phyloP scores from a whole-genome alignment of 441 rosid genomes.

The Manihot esculenta region DNA sequence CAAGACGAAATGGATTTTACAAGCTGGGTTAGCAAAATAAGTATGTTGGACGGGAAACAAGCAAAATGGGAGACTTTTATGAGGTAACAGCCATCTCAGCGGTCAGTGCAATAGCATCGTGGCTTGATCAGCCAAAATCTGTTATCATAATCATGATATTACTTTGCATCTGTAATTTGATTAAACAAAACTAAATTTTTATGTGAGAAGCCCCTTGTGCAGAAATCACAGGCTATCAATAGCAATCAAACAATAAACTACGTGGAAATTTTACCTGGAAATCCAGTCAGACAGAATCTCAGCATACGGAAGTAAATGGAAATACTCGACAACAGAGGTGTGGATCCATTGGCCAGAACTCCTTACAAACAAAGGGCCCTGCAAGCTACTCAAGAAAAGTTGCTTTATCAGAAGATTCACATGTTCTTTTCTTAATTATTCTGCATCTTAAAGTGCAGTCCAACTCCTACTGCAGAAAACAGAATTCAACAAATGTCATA shows the following conservation, averaged over 20 bases:
- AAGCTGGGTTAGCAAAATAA: not conserved
- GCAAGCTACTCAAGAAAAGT: slow-evolving; percentile 48
- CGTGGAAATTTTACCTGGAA: slow-evolving; percentile 46
- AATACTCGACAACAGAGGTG: slow-evolving; percentile 58
- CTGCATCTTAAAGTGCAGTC: not conserved
- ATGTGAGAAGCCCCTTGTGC: not conserved
- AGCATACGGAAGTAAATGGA: slow-evolving; percentile 75
- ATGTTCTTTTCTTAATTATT: not conserved
- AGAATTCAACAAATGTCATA: not conserved
- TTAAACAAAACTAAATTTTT: not conserved
- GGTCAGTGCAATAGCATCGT: not conserved
- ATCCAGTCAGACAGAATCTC: slow-evolving; percentile 53
- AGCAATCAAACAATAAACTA: not conserved
- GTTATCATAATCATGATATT: not conserved
- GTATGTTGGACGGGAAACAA: not conserved
- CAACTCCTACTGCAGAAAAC: not conserved
- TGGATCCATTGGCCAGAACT: slow-evolving; percentile 44
- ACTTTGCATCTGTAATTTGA: too few species aligned
- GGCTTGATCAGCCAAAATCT: not conserved
- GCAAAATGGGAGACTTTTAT: not conserved
- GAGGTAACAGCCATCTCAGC: too few species aligned
- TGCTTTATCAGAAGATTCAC: slow-evolving; percentile 3
- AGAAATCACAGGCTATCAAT: not conserved
- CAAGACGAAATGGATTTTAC: not conserved
- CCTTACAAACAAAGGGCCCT: slow-evolving; percentile 58